These are phyloP conservation scores for Erysimum cheiri DNA, from an alignment of 441 rosid species.

Conservation along the genomic window DNA sequence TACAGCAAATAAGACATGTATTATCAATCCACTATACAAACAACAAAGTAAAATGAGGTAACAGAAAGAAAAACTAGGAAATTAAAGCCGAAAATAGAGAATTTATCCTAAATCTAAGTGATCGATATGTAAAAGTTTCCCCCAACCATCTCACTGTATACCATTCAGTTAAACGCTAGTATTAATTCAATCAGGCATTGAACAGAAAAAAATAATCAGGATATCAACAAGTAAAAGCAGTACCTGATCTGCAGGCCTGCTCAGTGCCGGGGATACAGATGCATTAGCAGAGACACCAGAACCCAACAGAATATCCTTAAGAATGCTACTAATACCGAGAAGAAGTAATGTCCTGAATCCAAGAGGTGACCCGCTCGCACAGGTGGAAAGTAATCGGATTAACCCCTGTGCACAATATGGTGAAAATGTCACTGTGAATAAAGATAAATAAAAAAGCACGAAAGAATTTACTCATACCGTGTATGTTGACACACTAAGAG, in stretches of 20 bases:
- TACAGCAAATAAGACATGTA: constrained; percentile 15
- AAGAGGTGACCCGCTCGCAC: constrained; percentile 97
- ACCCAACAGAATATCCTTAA: constrained; percentile 88
- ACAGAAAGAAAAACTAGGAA: constrained; percentile 7
- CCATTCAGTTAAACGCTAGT: not conserved
- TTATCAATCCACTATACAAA: constrained; percentile 22
- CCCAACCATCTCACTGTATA: not conserved
- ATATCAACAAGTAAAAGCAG: constrained; percentile 17
- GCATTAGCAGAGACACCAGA: constrained; percentile 88
- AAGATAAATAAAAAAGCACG: constrained; percentile 8
- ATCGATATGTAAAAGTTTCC: not conserved
- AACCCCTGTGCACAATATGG: constrained; percentile 69
- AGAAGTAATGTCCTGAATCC: constrained; percentile 93
- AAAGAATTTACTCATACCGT: constrained; percentile 61
- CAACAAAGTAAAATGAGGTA: not conserved
- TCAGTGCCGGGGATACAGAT: constrained; percentile 87
- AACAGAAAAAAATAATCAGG: not conserved
- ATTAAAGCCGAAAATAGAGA: not conserved
- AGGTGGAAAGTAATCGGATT: constrained; percentile 91
- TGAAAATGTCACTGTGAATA: constrained; percentile 40
- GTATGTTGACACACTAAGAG: constrained; percentile 87
- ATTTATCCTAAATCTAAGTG: constrained; percentile 1
- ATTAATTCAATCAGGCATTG: not conserved
- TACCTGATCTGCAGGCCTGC: constrained; percentile 99
- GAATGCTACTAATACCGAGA: constrained; percentile 93